Conservation (phyloP, 805 yeast species). For the Wickerhamiella lipophila region DNA sequence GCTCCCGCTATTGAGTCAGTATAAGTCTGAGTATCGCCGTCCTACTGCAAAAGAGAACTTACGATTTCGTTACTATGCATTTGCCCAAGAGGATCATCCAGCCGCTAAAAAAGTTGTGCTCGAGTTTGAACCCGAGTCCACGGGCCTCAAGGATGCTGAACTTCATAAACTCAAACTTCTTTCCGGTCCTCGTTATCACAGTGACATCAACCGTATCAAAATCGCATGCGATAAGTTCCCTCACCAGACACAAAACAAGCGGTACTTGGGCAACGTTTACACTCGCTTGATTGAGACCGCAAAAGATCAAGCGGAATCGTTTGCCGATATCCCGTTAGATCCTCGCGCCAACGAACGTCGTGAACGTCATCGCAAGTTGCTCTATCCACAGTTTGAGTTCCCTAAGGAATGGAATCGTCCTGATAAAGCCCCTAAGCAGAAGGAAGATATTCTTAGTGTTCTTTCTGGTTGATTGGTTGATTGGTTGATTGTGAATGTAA, state of each 20-base stretch:
- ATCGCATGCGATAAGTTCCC: constrained; percentile 53
- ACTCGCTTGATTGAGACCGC: constrained; percentile 51
- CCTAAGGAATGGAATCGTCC: constrained; percentile 75
- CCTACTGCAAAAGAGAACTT: constrained; percentile 29
- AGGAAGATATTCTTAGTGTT: constrained; percentile 20
- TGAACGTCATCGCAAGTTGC: constrained; percentile 32
- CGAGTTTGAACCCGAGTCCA: constrained; percentile 34
- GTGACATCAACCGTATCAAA: constrained; percentile 43
- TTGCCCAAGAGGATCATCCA: constrained; percentile 59
- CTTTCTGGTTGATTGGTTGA: constrained; percentile 2
- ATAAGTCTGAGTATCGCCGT: constrained; percentile 54
- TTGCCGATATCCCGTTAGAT: constrained; percentile 72
- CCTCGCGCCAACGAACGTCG: constrained; percentile 49
- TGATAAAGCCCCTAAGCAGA: constrained; percentile 50
- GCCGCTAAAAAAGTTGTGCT: constrained; percentile 59
- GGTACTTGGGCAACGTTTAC: constrained; percentile 52
- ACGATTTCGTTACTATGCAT: constrained; percentile 57
- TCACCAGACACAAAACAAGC: constrained; percentile 78
- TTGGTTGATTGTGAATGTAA: no score
- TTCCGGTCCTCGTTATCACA: constrained; percentile 67
- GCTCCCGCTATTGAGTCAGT: constrained; percentile 70
- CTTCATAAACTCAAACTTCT: constrained; percentile 65
- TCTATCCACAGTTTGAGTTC: constrained; percentile 36
- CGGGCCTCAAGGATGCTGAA: constrained; percentile 37
- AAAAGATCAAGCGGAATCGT: constrained; percentile 47